These are phyloP conservation scores for Nigrospora sphaerica DNA, from an alignment of 2,329 filamentous ascomycete genomes.

Conservation along the genomic window DNA sequence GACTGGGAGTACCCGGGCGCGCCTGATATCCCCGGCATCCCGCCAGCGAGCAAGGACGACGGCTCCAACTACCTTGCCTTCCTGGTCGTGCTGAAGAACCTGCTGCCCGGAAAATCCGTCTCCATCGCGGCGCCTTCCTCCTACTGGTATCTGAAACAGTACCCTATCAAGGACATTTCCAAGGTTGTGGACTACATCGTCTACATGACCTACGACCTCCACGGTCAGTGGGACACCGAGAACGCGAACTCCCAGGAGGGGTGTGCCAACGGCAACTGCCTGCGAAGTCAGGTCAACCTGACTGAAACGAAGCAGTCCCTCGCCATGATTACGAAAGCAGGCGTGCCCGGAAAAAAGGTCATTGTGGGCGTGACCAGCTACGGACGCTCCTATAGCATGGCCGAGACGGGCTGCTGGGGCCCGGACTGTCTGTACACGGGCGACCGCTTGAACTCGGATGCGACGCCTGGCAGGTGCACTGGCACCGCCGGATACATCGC, in stretches of 20 bases:
- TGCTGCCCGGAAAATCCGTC: conserved; percentile 13
- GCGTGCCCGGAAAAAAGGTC: conserved; percentile 22
- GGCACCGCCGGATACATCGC: conserved; percentile 27
- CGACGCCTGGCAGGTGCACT: conserved; percentile 25
- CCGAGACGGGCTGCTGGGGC: conserved; percentile 16
- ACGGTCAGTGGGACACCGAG: conserved; percentile 19
- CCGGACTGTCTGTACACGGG: conserved; percentile 25
- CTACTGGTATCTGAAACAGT: conserved; percentile 23
- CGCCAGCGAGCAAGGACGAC: conserved; percentile 17
- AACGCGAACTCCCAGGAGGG: conserved; percentile 17
- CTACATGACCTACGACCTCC: conserved; percentile 12
- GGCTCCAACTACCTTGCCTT: conserved; percentile 25
- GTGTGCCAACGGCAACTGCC: conserved; percentile 23
- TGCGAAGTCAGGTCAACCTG: conserved; percentile 26
- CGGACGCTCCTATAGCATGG: conserved; percentile 26
- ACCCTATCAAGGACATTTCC: conserved; percentile 11
- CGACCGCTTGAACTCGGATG: conserved; percentile 13
- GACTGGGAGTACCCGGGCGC: conserved; percentile 13
- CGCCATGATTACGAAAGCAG: conserved; percentile 20
- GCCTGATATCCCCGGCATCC: conserved; percentile 27
- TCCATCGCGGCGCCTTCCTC: conserved; percentile 19
- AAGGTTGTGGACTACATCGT: conserved; percentile 13
- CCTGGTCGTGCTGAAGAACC: conserved; percentile 15
- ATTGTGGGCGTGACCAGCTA: conserved; percentile 25
- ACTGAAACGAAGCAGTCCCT: conserved; percentile 16